These are phyloP conservation scores for Pugionium cornutum DNA, from an alignment of 345 rosid genomes.

Conservation along the genomic window DNA sequence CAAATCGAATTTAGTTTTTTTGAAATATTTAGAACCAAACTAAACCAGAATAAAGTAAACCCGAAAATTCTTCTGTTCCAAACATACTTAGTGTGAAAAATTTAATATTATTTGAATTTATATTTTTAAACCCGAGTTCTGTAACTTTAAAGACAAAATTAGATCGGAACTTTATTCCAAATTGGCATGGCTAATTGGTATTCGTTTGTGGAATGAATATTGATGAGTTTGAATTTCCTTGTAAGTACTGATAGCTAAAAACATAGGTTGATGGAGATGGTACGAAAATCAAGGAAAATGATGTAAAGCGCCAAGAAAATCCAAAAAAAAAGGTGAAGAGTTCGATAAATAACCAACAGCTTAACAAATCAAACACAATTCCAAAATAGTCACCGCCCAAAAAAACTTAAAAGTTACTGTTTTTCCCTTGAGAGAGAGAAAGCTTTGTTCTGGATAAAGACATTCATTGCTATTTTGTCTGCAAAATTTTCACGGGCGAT, in stretches of 20 bases:
- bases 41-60: no score
- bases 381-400: slow-evolving; percentile 41
- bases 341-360: slow-evolving; percentile 41
- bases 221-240: slow-evolving; percentile 23
- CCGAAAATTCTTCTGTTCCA: no score
- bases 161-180: no score
- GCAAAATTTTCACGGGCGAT: slow-evolving; percentile 40
- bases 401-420: slow-evolving; percentile 25
- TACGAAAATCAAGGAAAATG: slow-evolving; percentile 5
- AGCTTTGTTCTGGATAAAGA: slow-evolving; percentile 34
- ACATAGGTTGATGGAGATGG: no score
- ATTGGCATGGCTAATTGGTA: slow-evolving; percentile 7
- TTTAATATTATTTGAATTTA: no score
- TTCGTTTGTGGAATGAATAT: slow-evolving; percentile 10
- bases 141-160: no score
- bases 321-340: slow-evolving; percentile 18
- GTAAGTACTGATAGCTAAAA: not conserved
- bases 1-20: no score
- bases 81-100: no score
- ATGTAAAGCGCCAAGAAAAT: slow-evolving; percentile 34
- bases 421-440: slow-evolving; percentile 27
- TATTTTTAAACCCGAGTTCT: no score
- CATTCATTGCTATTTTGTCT: slow-evolving; percentile 39
- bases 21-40: no score
- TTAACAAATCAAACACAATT: slow-evolving; percentile 34